These are phyloP conservation scores for Cutaneotrichosporon daszewskae DNA, from an alignment of 1,284 basidiomycete genomes.

Conservation along the genomic window DNA sequence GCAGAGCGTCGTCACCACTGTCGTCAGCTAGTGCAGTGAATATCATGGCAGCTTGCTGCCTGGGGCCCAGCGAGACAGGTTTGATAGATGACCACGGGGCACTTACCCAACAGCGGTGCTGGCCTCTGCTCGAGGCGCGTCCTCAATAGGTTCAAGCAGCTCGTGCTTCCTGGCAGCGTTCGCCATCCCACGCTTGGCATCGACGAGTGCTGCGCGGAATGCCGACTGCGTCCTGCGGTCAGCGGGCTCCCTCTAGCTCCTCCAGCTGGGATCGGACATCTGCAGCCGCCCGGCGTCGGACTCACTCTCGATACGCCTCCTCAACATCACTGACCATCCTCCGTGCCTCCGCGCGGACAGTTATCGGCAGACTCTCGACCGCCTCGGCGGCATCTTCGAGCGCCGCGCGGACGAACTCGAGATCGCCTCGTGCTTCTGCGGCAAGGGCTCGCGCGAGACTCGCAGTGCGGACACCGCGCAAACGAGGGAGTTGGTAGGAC, in stretches of 20 bases:
- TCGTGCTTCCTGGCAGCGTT: conserved; percentile 22
- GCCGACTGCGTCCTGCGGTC: conserved; percentile 11
- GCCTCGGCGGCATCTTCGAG: conserved; percentile 10
- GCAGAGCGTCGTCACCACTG: conserved; percentile 71
- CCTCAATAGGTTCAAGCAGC: conserved; percentile 12
- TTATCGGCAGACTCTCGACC: conserved; percentile 6
- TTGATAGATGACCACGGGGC: too few species aligned
- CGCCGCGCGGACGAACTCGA: conserved; percentile 54
- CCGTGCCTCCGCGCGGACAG: conserved; percentile 54
- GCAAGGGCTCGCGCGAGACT: conserved; percentile 64
- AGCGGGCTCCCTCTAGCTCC: too few species aligned
- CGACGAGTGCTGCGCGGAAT: conserved; percentile 31
- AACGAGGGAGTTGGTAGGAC: conserved; percentile 66
- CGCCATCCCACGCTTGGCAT: conserved; percentile 24
- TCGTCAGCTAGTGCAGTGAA: neutral
- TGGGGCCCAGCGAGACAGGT: too few species aligned
- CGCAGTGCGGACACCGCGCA: conserved; percentile 60
- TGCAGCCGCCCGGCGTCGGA: neutral
- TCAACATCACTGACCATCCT: conserved; percentile 24
- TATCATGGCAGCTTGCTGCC: too few species aligned
- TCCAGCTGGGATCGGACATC: too few species aligned
- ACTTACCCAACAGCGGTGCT: conserved; percentile 18
- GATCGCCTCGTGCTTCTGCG: conserved; percentile 67
- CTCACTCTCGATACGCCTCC: conserved; percentile 19
- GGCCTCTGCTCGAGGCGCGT: conserved; percentile 12